These are phyloP conservation scores for Chamaecyparis obtusa DNA, from an alignment of 75 land plant species.

Conservation along the genomic window DNA sequence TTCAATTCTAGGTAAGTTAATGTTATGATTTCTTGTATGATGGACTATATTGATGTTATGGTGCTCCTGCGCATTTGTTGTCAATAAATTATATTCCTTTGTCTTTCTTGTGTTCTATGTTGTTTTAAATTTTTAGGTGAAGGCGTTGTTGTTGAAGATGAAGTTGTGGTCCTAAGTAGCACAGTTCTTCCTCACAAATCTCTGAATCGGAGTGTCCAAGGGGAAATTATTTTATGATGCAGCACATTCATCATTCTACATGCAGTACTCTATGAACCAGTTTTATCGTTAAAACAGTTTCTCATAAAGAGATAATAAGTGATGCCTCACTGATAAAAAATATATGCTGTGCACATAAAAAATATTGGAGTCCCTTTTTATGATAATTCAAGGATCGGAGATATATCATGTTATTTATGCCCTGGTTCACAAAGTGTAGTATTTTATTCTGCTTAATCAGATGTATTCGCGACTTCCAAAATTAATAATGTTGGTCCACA, in stretches of 20 bases:
- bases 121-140: constrained; percentile 32
- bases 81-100: not conserved
- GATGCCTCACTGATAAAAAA: not conserved
- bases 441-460: not conserved
- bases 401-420: not conserved
- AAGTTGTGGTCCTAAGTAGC: constrained; percentile 52
- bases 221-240: constrained; percentile 44
- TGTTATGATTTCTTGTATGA: not conserved
- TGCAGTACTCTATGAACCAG: not conserved
- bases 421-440: not conserved
- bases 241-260: not conserved
- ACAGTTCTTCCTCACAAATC: constrained; percentile 50
- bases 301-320: not conserved
- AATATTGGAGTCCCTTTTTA: not conserved
- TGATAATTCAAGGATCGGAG: not conserved
- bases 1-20: constrained; percentile 42
- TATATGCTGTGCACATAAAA: not conserved
- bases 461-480: not conserved
- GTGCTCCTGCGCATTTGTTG: not conserved
- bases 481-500: not conserved
- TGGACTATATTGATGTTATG: not conserved
- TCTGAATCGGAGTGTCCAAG: constrained; percentile 42
- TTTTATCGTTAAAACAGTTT: not conserved
- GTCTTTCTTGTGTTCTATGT: not conserved
- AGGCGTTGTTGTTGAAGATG: constrained; percentile 50